Evolutionary conservation across 2,329 filamentous ascomycete genomes (phyloP).

Genomic region (Colletotrichum siamense): DNA sequence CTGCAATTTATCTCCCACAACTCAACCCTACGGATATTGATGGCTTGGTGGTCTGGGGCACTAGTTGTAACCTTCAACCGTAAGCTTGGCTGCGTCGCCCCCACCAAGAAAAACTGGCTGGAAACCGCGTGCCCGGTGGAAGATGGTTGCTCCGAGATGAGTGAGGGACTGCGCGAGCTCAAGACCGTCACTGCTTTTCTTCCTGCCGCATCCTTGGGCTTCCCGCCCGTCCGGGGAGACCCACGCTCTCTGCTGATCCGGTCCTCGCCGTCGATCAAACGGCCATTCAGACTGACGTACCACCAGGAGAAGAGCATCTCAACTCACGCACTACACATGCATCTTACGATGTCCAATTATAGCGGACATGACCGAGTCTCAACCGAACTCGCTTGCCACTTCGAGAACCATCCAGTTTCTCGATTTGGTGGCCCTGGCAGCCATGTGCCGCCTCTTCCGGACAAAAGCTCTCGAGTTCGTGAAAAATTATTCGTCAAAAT

Average conservation of each 20-base stretch:
- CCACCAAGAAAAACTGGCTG: not conserved
- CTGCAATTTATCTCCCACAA: constrained; percentile 14
- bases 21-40: constrained; percentile 22
- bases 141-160: constrained; percentile 20
- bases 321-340: not conserved
- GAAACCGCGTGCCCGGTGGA: not conserved
- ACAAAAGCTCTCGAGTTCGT: not conserved
- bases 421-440: not conserved
- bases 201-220: not conserved
- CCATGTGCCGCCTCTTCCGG: not conserved
- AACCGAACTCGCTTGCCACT: not conserved
- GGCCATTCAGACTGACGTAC: constrained; percentile 8
- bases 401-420: not conserved
- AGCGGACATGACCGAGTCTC: constrained; percentile 3
- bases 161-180: constrained; percentile 9
- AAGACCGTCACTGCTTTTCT: not conserved
- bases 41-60: not conserved
- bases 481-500: not conserved
- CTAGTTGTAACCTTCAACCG: constrained; percentile 17
- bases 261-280: constrained; percentile 21
- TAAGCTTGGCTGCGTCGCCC: constrained; percentile 8
- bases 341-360: constrained; percentile 16
- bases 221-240: constrained; percentile 9
- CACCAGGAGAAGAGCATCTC: not conserved
- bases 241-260: constrained; percentile 2